phyloP scores from a whole-genome alignment of 108 stramenopile species.

The Fistulifera solaris region DNA sequence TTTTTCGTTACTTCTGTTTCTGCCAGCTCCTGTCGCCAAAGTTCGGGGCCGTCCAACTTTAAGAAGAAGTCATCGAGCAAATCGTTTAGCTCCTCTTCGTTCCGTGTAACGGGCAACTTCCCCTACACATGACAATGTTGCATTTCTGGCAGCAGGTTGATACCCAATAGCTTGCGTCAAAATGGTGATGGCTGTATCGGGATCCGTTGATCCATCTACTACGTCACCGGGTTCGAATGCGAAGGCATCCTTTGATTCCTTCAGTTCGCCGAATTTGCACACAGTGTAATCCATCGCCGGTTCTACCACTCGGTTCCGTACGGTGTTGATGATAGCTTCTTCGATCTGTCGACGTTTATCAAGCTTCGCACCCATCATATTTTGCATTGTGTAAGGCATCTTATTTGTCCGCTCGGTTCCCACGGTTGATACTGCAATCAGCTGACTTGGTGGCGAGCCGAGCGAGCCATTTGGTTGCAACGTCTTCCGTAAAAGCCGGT shows the following conservation, averaged over 20 bases:
- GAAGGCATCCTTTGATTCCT: constrained; percentile 17
- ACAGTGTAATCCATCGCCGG: constrained; percentile 67
- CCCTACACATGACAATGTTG: constrained; percentile 24
- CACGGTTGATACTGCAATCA: constrained; percentile 54
- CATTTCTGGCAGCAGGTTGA: constrained; percentile 39
- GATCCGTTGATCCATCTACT: constrained; percentile 31
- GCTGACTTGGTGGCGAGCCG: constrained; percentile 63
- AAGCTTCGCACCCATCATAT: constrained; percentile 64
- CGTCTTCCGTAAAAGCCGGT: constrained; percentile 53
- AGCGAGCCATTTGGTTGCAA: constrained; percentile 27
- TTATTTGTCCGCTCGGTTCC: constrained; percentile 68
- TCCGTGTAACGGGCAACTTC: constrained; percentile 6
- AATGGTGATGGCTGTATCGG: constrained; percentile 19
- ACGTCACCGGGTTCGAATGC: constrained; percentile 28
- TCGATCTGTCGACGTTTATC: constrained; percentile 66
- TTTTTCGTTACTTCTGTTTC: neutral
- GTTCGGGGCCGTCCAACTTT: constrained; percentile 66
- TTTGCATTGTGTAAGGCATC: constrained; percentile 74
- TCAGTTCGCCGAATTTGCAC: constrained; percentile 62
- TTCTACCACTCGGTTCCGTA: constrained; percentile 31
- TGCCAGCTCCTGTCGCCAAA: constrained; percentile 31
- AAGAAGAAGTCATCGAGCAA: constrained; percentile 66
- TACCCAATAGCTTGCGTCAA: constrained; percentile 33
- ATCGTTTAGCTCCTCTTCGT: constrained; percentile 20
- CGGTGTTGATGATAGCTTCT: constrained; percentile 37